Percentiles rank a stretch among this genome's conserved stretches.
Conservation (phyloP, 2,329 filamentous ascomycete genomes). For the Pseudogymnoascus sp. region DNA sequence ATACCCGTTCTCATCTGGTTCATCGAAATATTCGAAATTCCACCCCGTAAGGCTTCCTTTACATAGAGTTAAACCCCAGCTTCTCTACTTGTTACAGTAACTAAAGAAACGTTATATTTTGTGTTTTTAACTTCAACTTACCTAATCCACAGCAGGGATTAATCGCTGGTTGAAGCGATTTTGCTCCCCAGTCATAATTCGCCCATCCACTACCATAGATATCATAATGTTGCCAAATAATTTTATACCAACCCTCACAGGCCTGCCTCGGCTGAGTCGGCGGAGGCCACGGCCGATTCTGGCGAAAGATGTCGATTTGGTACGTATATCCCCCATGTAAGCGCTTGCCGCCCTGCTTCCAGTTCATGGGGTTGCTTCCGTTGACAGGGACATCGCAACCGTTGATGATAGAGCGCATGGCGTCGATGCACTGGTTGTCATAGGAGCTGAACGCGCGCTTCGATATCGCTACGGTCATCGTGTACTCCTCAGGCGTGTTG, state of each 20-base stretch:
- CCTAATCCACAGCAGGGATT: constrained; percentile 19
- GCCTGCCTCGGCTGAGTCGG: constrained; percentile 17
- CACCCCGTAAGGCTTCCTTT: neutral
- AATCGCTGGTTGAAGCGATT: constrained; percentile 19
- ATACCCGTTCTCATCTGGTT: constrained; percentile 4
- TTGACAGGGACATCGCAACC: no score
- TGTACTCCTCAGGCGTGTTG: neutral
- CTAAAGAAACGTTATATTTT: neutral
- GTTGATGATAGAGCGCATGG: no score
- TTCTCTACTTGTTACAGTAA: neutral
- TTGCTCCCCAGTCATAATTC: constrained; percentile 22
- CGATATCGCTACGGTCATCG: no score
- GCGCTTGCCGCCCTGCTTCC: constrained; percentile 26
- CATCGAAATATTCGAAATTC: no score
- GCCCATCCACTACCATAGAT: constrained; percentile 24
- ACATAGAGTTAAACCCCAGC: constrained; percentile 6
- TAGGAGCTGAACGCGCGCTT: no score
- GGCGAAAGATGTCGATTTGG: constrained; percentile 17
- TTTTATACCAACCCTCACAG: no score
- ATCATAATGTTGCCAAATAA: no score
- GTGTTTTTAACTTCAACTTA: neutral
- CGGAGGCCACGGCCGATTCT: constrained; percentile 23
- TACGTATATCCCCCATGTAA: constrained; percentile 24
- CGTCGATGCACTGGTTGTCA: no score
- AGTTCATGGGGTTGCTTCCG: constrained; percentile 27